A percentile compares a stretch with the other conserved stretches of the same genome.
phyloP scores from a whole-genome alignment of 768 basidiomycete species.

The Xerocomellus chrysenteron region DNA sequence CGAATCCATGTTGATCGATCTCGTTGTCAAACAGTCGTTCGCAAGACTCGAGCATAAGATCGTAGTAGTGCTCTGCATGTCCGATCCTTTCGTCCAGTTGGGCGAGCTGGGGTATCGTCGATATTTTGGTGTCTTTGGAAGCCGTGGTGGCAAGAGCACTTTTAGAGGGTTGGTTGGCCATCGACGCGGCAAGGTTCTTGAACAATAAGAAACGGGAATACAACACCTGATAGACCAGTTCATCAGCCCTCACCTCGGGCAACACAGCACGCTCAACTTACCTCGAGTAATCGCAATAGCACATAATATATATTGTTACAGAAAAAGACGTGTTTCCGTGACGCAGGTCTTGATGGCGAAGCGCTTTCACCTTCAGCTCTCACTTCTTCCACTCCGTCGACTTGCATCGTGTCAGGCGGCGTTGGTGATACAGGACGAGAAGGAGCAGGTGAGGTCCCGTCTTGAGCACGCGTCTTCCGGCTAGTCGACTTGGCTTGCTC shows the following conservation, averaged over 20 bases:
- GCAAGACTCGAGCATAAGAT: constrained; percentile 79
- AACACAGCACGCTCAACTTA: constrained; percentile 34
- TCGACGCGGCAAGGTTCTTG: constrained; percentile 63
- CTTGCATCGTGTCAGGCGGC: constrained; percentile 42
- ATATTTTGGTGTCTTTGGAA: constrained; percentile 31
- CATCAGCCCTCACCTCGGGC: constrained; percentile 1
- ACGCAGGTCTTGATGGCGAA: constrained; percentile 29
- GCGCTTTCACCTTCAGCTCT: constrained; percentile 12
- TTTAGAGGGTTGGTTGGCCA: constrained; percentile 32
- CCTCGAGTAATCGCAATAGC: constrained; percentile 83
- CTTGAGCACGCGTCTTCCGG: constrained; percentile 57
- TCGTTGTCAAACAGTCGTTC: constrained; percentile 93
- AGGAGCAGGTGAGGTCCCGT: constrained; percentile 50
- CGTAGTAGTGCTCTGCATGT: constrained; percentile 71
- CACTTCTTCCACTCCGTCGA: constrained; percentile 32
- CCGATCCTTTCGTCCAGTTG: constrained; percentile 37
- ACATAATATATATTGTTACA: constrained; percentile 88
- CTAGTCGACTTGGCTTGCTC: constrained; percentile 74
- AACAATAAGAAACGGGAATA: constrained; percentile 80
- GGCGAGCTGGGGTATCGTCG: constrained; percentile 25
- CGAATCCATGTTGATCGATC: constrained; percentile 81
- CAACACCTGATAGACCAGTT: constrained; percentile 53
- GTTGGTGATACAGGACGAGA: constrained; percentile 68
- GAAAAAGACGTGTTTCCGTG: constrained; percentile 70
- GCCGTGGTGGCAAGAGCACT: not conserved